A percentile compares a stretch with the other conserved stretches of the same genome.
Evolutionary conservation across 2,329 filamentous ascomycete species (phyloP).

Genomic region (Nothophaeocryptopus gaeumannii): DNA sequence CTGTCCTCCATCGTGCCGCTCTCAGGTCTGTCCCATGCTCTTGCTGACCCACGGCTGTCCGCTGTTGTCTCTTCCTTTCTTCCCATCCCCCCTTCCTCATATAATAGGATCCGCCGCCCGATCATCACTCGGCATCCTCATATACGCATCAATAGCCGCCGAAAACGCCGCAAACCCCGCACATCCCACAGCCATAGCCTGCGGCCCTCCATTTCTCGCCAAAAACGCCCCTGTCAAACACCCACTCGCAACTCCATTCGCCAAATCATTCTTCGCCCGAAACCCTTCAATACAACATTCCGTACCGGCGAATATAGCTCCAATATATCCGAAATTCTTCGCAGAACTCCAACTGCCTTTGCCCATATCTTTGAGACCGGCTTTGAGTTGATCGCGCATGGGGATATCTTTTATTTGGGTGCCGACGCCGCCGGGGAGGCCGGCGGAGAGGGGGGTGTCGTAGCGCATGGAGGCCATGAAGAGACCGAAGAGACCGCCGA

Average conservation of each 20-base stretch:
- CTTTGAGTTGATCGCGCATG: slow-evolving; percentile 74
- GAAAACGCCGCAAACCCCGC: slow-evolving; percentile 91
- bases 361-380: slow-evolving; percentile 95
- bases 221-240: slow-evolving; percentile 89
- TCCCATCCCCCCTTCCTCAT: slow-evolving; percentile 18
- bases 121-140: slow-evolving; percentile 64
- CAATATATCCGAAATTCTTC: slow-evolving; percentile 93
- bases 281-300: slow-evolving; percentile 94
- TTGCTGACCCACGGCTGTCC: neutral
- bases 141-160: slow-evolving; percentile 86
- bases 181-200: slow-evolving; percentile 83
- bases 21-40: neutral
- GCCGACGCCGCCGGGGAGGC: slow-evolving; percentile 48
- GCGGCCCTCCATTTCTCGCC: slow-evolving; percentile 81
- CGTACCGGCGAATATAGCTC: slow-evolving; percentile 84
- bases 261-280: slow-evolving; percentile 88
- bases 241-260: slow-evolving; percentile 81
- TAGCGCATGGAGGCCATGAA: slow-evolving; percentile 99
- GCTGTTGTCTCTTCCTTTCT: neutral
- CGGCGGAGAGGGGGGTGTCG: slow-evolving; percentile 76
- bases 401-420: slow-evolving; percentile 61
- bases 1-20: neutral
- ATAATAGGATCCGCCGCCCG: slow-evolving; percentile 37
- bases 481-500: slow-evolving; percentile 89
- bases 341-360: slow-evolving; percentile 75